These are phyloP conservation scores for Ophiostoma australiae DNA, from an alignment of 2,329 filamentous ascomycete genomes.

Conservation along the genomic window DNA sequence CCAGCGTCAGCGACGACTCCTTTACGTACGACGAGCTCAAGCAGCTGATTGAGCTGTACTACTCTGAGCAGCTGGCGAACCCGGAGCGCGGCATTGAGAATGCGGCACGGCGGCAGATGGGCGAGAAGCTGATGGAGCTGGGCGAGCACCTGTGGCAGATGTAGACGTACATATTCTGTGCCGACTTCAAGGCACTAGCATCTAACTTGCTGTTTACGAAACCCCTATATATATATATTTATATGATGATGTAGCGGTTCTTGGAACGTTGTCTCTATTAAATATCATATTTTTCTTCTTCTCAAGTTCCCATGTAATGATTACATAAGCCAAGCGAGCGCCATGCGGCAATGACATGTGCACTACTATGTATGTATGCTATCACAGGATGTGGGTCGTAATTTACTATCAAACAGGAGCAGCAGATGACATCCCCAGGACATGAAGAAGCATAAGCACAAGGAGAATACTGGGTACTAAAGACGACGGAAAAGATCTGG, in stretches of 20 bases:
- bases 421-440: not conserved
- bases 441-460: not conserved
- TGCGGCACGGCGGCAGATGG: conserved; percentile 63
- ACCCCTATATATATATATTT: too few species aligned
- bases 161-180: conserved; percentile 28
- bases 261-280: too few species aligned
- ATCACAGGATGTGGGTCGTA: not conserved
- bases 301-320: too few species aligned
- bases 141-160: conserved; percentile 69
- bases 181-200: not conserved
- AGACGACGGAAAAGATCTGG: not conserved
- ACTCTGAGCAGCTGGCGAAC: conserved; percentile 61
- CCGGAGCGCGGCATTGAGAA: conserved; percentile 63
- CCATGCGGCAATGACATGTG: not conserved
- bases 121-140: conserved; percentile 64
- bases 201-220: not conserved
- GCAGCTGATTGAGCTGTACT: conserved; percentile 60
- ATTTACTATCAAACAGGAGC: conserved; percentile 12
- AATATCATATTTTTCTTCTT: too few species aligned
- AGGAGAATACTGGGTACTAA: not conserved
- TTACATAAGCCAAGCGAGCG: not conserved
- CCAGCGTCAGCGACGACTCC: conserved; percentile 37
- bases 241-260: too few species aligned
- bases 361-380: not conserved
- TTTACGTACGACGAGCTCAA: conserved; percentile 65